These are phyloP conservation scores for Annulohypoxylon maeteangense DNA, from an alignment of 495 filamentous ascomycete genomes.

Conservation along the genomic window DNA sequence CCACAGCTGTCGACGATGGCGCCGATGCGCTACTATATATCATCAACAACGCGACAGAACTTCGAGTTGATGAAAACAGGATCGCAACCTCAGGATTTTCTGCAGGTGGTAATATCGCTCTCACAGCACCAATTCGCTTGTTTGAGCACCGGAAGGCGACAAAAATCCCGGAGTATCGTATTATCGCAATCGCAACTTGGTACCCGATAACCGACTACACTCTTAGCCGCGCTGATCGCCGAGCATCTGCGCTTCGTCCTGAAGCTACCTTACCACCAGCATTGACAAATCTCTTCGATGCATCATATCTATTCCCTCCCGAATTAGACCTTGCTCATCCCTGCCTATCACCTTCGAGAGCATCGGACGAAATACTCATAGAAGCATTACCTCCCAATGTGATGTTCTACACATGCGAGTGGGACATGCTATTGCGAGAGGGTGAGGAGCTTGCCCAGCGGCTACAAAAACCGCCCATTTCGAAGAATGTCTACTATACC, in stretches of 20 bases:
- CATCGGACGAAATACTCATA: slow-evolving; percentile 52
- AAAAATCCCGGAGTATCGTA: slow-evolving; percentile 45
- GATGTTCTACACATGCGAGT: slow-evolving; percentile 83
- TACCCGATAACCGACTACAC: slow-evolving; percentile 91
- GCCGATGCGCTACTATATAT: slow-evolving; percentile 76
- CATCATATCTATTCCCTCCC: slow-evolving; percentile 74
- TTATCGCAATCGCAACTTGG: slow-evolving; percentile 69
- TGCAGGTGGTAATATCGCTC: slow-evolving; percentile 85
- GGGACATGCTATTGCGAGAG: slow-evolving; percentile 88
- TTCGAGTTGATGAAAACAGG: slow-evolving; percentile 52
- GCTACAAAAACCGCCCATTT: slow-evolving; percentile 62
- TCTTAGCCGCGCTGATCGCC: slow-evolving; percentile 75
- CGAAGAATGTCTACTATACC: slow-evolving; percentile 74
- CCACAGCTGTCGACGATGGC: slow-evolving; percentile 79
- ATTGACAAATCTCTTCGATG: slow-evolving; percentile 88
- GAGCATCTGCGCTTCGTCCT: slow-evolving; percentile 67
- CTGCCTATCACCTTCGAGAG: slow-evolving; percentile 53
- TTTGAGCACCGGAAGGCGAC: slow-evolving; percentile 44
- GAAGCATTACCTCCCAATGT: slow-evolving; percentile 62
- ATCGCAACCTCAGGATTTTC: slow-evolving; percentile 87
- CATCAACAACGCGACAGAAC: slow-evolving; percentile 65
- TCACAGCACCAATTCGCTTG: slow-evolving; percentile 81
- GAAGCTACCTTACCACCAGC: slow-evolving; percentile 77
- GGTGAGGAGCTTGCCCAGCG: slow-evolving; percentile 74
- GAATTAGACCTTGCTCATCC: slow-evolving; percentile 49